Evolutionary conservation across 306 rosid genomes (phyloP).

Genomic region (Luffa acutangula): DNA sequence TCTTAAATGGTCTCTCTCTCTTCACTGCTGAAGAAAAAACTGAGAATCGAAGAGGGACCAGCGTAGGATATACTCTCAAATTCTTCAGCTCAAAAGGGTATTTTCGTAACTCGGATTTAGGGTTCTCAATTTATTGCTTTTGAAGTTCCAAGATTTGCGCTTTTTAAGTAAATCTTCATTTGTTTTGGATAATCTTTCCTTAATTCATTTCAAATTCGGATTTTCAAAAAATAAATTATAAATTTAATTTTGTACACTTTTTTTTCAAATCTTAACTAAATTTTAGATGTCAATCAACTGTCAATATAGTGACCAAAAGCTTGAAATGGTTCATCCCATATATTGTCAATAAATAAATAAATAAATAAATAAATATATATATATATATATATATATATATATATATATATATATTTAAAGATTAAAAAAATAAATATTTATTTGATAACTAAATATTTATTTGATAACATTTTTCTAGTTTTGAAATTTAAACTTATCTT

Average conservation of each 20-base stretch:
- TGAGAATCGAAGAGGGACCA: conserved; percentile 15
- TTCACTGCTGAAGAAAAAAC: not conserved
- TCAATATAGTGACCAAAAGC: too few species aligned
- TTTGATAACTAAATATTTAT: too few species aligned
- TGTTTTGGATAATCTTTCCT: not conserved
- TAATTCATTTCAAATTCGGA: not conserved
- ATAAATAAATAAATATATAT: too few species aligned
- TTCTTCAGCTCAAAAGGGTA: not conserved
- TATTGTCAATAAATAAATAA: too few species aligned
- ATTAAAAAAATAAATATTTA: too few species aligned
- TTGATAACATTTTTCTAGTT: too few species aligned
- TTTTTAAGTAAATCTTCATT: not conserved
- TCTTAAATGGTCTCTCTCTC: conserved; percentile 30
- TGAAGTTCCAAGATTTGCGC: not conserved
- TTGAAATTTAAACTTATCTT: too few species aligned
- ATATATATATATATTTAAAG: too few species aligned
- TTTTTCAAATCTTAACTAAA: not conserved
- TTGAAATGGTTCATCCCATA: too few species aligned
- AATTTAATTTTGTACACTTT: too few species aligned
- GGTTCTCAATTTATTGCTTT: not conserved
- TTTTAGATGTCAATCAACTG: not conserved
- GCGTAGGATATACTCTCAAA: conserved; percentile 18
- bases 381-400: too few species aligned
- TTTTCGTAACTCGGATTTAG: not conserved
- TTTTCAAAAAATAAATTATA: too few species aligned